Conservation (phyloP, 1,284 basidiomycete genomes). For the Salmacisia buchloeana region DNA sequence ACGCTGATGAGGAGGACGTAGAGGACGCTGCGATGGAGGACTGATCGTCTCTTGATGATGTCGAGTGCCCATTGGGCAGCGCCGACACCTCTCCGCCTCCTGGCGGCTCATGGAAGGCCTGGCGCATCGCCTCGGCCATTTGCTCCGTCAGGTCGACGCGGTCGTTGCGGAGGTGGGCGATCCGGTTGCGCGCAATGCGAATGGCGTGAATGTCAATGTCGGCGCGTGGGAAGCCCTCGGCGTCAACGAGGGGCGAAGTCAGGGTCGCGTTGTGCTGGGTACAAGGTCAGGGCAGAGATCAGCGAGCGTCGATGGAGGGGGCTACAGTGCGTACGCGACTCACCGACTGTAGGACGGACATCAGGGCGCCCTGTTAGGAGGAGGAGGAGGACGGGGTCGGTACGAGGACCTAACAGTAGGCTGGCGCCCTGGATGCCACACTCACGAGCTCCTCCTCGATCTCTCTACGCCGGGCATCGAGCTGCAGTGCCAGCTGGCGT, state of each 20-base stretch:
- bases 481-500: slow-evolving; percentile 8
- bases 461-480: slow-evolving; percentile 7
- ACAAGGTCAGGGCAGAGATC: neutral
- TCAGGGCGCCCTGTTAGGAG: slow-evolving; percentile 18
- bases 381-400: neutral
- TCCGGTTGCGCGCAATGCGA: slow-evolving; percentile 24
- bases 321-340: too few species aligned
- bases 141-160: slow-evolving; percentile 21
- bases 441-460: slow-evolving; percentile 24
- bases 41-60: neutral
- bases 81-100: slow-evolving; percentile 18
- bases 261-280: slow-evolving; percentile 23
- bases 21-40: neutral
- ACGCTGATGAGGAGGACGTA: neutral
- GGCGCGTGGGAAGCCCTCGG: slow-evolving; percentile 33
- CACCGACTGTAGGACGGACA: slow-evolving; percentile 3
- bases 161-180: slow-evolving; percentile 34
- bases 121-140: slow-evolving; percentile 13
- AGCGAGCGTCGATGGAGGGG: too few species aligned
- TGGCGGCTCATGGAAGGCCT: slow-evolving; percentile 23
- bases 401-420: neutral
- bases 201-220: slow-evolving; percentile 35
- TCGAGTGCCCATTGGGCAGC: neutral
- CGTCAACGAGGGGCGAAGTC: slow-evolving; percentile 26
- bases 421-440: slow-evolving; percentile 13